Evolutionary conservation across 345 rosid genomes (phyloP).

Genomic region (Cardamine chenopodiifolia): DNA sequence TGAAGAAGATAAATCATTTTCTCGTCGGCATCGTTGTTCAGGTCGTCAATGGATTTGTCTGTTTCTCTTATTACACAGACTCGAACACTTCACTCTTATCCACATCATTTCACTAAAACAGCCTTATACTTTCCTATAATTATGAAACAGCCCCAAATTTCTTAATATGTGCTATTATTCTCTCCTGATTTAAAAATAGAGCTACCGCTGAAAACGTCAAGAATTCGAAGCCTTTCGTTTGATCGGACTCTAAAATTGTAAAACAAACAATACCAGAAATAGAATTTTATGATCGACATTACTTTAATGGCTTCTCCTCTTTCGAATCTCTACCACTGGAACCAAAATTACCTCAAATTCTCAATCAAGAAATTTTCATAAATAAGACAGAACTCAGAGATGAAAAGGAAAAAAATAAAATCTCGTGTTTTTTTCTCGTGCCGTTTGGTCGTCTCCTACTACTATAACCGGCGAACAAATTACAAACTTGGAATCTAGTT

Average conservation of each 20-base stretch:
- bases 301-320: constrained; percentile 28
- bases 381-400: constrained; percentile 15
- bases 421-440: constrained; percentile 24
- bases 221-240: constrained; percentile 20
- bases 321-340: constrained; percentile 38
- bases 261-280: constrained; percentile 27
- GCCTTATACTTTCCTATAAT: not conserved
- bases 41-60: constrained; percentile 31
- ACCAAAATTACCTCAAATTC: constrained; percentile 24
- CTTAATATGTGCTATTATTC: not conserved
- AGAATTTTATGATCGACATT: constrained; percentile 21
- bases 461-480: constrained; percentile 22
- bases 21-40: constrained; percentile 33
- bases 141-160: not conserved
- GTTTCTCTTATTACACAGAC: not conserved
- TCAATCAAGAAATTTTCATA: constrained; percentile 16
- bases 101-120: constrained; percentile 1
- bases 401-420: constrained; percentile 17
- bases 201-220: not conserved
- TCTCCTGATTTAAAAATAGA: constrained; percentile 9
- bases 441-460: constrained; percentile 32
- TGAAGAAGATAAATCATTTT: constrained; percentile 6
- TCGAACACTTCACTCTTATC: constrained; percentile 33
- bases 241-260: not conserved
- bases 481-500: constrained; percentile 1